Conservation (phyloP, 345 rosid species). For the Hirschfeldia incana region DNA sequence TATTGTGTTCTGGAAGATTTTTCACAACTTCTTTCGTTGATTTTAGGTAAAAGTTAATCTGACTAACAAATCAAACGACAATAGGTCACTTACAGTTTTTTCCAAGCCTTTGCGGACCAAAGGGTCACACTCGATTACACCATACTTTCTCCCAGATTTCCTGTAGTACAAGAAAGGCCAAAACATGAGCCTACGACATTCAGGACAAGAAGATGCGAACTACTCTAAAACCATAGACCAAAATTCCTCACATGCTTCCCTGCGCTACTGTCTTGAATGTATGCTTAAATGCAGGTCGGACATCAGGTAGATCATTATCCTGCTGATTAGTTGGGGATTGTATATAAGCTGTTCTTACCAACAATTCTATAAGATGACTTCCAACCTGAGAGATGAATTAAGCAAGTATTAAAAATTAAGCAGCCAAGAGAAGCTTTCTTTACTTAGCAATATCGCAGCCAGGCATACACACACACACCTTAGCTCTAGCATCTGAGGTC, state of each 20-base stretch:
- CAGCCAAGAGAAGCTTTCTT: conserved; percentile 9
- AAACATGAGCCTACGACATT: conserved; percentile 16
- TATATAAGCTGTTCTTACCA: conserved; percentile 78
- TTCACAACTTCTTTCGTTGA: background rate
- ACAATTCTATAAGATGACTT: conserved; percentile 81
- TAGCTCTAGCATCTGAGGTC: conserved; percentile 71
- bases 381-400: conserved; percentile 67
- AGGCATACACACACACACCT: conserved; percentile 61
- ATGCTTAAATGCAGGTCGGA: conserved; percentile 93
- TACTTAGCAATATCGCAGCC: conserved; percentile 10
- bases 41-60: background rate
- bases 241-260: conserved; percentile 53
- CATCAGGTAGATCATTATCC: conserved; percentile 70
- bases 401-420: conserved; percentile 19
- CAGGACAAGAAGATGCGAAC: conserved; percentile 16
- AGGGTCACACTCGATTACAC: conserved; percentile 81
- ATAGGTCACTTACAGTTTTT: conserved; percentile 64
- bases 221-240: conserved; percentile 23
- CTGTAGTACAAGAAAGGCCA: conserved; percentile 45
- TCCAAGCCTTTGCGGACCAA: conserved; percentile 86
- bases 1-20: background rate
- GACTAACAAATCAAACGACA: conserved; percentile 19
- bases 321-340: conserved; percentile 72
- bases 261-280: conserved; percentile 50
- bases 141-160: conserved; percentile 65